These are phyloP conservation scores for Salix arbutifolia DNA, from an alignment of 345 rosid species.

Conservation along the genomic window DNA sequence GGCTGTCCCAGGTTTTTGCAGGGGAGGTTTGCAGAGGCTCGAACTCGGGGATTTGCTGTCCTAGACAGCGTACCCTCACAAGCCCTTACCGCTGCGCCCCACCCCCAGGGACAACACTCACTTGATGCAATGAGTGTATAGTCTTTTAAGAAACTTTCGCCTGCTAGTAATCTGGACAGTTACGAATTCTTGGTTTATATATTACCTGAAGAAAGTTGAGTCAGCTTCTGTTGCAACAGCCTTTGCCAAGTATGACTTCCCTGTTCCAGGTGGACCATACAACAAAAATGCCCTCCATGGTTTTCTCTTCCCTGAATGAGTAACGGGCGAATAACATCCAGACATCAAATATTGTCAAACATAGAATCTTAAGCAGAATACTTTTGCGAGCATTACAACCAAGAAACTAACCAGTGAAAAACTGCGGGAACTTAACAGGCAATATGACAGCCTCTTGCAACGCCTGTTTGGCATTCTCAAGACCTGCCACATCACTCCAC, in stretches of 20 bases:
- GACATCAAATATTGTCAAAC: neutral
- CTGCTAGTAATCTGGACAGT: too few relatives aligned
- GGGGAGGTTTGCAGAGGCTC: too few relatives aligned
- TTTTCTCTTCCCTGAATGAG: conserved; percentile 61
- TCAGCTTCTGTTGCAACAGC: conserved; percentile 96
- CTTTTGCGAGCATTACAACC: neutral
- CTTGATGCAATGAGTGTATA: neutral
- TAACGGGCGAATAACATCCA: neutral
- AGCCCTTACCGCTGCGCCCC: too few relatives aligned
- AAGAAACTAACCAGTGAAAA: conserved; percentile 59
- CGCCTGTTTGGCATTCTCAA: conserved; percentile 84
- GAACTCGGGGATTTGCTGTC: too few relatives aligned
- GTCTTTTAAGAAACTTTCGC: neutral
- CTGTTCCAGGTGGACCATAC: conserved; percentile 94
- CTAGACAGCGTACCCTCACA: too few relatives aligned
- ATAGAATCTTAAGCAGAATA: neutral
- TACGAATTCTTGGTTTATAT: neutral
- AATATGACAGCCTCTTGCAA: conserved; percentile 88
- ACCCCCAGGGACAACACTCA: too few relatives aligned
- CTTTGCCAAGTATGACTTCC: conserved; percentile 85
- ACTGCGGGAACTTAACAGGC: conserved; percentile 88
- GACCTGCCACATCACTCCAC: conserved; percentile 91
- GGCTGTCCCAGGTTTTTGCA: too few relatives aligned
- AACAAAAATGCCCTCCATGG: conserved; percentile 88
- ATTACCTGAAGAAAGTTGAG: conserved; percentile 85